Evolutionary conservation across 306 rosid species (phyloP).

Genomic region (Fragaria ananassa): DNA sequence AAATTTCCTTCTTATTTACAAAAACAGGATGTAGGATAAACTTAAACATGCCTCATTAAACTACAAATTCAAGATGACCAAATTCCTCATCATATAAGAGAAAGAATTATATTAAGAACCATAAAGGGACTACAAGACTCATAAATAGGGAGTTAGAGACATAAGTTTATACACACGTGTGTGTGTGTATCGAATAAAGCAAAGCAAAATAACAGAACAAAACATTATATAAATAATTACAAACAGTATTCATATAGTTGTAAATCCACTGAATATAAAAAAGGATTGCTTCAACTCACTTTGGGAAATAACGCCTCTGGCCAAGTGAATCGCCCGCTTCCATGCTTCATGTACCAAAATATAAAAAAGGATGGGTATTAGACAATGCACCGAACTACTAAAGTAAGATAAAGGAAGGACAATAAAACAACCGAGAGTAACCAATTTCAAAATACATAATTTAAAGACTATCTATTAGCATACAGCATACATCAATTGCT

Average conservation of each 20-base stretch:
- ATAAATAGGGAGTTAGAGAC: background rate
- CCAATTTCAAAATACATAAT: background rate
- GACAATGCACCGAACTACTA: background rate
- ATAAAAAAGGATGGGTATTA: background rate
- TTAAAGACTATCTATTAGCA: background rate
- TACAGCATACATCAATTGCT: background rate
- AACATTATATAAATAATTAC: slow-evolving; percentile 13
- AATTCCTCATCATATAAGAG: background rate
- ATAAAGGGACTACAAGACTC: slow-evolving; percentile 1
- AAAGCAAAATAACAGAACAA: background rate
- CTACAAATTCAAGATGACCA: background rate
- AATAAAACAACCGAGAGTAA: background rate
- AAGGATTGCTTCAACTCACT: slow-evolving; percentile 48
- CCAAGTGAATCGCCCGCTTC: slow-evolving; percentile 42
- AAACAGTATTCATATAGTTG: slow-evolving; percentile 4
- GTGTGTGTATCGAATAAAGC: background rate
- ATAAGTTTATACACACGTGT: too few species aligned
- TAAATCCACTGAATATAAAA: slow-evolving; percentile 15
- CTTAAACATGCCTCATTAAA: background rate
- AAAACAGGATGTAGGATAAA: background rate
- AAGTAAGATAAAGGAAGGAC: background rate
- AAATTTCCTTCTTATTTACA: background rate
- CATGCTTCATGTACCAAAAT: slow-evolving; percentile 29
- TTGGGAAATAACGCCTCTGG: slow-evolving; percentile 61
- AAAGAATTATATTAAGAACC: background rate